Evolutionary conservation across 2,329 filamentous ascomycete genomes (phyloP).

Genomic region (Fusarium ambrosium): DNA sequence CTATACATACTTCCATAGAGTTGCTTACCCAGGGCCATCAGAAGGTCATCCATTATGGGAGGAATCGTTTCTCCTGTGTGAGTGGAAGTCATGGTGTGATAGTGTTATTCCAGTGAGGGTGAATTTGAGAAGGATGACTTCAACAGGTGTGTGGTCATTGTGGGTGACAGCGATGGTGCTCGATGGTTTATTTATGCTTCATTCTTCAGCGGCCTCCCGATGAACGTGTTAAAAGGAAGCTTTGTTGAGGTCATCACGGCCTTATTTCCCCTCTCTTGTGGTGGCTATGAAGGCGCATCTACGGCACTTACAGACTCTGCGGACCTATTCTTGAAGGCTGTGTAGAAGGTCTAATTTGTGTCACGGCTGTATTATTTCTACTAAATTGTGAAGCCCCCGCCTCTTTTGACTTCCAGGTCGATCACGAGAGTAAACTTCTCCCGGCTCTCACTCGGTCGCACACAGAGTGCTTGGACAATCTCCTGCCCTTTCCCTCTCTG

Average conservation of each 20-base stretch:
- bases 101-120: not conserved
- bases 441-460: conserved; percentile 9
- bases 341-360: not conserved
- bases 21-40: not conserved
- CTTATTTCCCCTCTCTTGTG: not conserved
- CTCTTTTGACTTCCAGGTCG: conserved; percentile 8
- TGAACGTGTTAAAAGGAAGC: no score
- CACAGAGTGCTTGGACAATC: not conserved
- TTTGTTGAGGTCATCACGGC: not conserved
- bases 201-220: not conserved
- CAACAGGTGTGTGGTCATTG: no score
- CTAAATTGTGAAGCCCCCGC: not conserved
- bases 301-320: not conserved
- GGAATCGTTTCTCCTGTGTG: not conserved
- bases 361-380: not conserved
- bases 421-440: conserved; percentile 11
- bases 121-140: no score
- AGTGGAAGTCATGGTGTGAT: not conserved
- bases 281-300: not conserved
- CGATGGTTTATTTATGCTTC: not conserved
- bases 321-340: not conserved
- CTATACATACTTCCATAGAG: not conserved
- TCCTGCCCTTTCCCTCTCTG: not conserved
- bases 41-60: not conserved
- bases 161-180: not conserved